Percentiles rank a stretch among this genome's conserved stretches.
Evolutionary conservation across 192 early-diverging fungal genomes (phyloP).

Genomic region (Coemansia biformis): DNA sequence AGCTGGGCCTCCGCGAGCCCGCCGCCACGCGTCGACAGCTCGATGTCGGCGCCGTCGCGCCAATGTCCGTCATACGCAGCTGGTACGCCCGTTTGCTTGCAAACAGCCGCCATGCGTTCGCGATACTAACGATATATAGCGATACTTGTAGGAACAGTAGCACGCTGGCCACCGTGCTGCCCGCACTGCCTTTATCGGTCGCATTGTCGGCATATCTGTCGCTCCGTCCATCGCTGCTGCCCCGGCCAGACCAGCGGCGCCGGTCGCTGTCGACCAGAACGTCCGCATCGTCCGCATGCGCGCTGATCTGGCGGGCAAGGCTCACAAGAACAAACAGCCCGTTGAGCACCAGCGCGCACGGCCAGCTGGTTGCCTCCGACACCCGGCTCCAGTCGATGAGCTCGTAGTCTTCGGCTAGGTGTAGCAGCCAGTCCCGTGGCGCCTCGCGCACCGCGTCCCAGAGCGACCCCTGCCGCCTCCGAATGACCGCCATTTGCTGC

Average conservation of each 20-base stretch:
- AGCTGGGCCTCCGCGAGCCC: conserved; percentile 33
- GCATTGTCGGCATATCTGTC: not conserved
- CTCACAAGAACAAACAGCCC: conserved; percentile 28
- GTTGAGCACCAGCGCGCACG: conserved; percentile 39
- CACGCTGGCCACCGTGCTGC: conserved; percentile 11
- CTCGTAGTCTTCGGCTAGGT: conserved; percentile 46
- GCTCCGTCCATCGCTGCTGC: conserved; percentile 11
- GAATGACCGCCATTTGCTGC: conserved; percentile 24
- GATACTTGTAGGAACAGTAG: conserved; percentile 24
- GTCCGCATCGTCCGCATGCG: conserved; percentile 9
- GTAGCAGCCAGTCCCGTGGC: conserved; percentile 43
- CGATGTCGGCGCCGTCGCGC: conserved; percentile 7
- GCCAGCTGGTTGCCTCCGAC: conserved; percentile 48
- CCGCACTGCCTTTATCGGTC: too few relatives aligned
- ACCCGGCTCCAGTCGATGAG: conserved; percentile 45
- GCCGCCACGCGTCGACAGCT: conserved; percentile 33
- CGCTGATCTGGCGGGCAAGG: conserved; percentile 19
- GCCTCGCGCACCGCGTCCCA: conserved; percentile 37
- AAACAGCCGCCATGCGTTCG: conserved; percentile 32
- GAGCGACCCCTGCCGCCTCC: conserved; percentile 23
- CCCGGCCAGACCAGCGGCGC: conserved; percentile 5
- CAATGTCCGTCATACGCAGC: conserved; percentile 29
- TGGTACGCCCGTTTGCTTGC: conserved; percentile 33
- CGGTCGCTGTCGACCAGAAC: conserved; percentile 18
- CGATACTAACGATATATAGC: conserved; percentile 29